These are phyloP conservation scores for Scutellaria barbata DNA, from an alignment of 257 asterid genomes.

Conservation along the genomic window DNA sequence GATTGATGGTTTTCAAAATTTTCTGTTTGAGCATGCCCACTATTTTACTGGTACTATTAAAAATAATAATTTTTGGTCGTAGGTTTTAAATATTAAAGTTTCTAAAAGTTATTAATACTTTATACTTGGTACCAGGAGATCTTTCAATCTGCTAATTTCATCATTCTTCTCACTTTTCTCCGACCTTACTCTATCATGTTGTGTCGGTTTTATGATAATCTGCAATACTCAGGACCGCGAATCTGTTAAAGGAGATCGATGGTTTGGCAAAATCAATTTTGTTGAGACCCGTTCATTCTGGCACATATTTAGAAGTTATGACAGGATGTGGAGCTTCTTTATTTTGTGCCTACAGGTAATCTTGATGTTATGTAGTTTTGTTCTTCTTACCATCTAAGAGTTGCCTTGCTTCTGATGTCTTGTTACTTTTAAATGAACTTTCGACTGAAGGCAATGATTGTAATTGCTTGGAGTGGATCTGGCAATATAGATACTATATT, in stretches of 20 bases:
- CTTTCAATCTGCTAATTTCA: constrained; percentile 11
- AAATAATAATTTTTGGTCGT: not conserved
- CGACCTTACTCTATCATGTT: constrained; percentile 12
- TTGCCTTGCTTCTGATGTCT: constrained; percentile 28
- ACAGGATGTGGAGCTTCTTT: constrained; percentile 96
- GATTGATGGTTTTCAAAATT: not conserved
- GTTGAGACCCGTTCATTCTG: constrained; percentile 91
- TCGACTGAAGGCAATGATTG: constrained; percentile 81
- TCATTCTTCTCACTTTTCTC: constrained; percentile 26
- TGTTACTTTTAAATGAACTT: constrained; percentile 30
- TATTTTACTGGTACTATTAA: constrained; percentile 24
- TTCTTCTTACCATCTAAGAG: constrained; percentile 26
- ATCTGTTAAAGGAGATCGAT: constrained; percentile 57
- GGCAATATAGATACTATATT: constrained; percentile 64
- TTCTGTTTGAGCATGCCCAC: not conserved
- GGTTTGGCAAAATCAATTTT: constrained; percentile 92
- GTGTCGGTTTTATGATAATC: constrained; percentile 32
- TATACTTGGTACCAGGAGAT: not conserved
- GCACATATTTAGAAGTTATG: constrained; percentile 88
- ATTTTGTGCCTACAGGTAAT: constrained; percentile 85
- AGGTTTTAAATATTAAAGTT: not conserved
- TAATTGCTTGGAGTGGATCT: constrained; percentile 88
- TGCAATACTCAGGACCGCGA: constrained; percentile 55
- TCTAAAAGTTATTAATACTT: not conserved
- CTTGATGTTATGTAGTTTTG: constrained; percentile 22